Evolutionary conservation across 305 asterid species (phyloP), one percentile per base, ranked within the genome.

Genomic region (Solanum hybrid): DNA sequence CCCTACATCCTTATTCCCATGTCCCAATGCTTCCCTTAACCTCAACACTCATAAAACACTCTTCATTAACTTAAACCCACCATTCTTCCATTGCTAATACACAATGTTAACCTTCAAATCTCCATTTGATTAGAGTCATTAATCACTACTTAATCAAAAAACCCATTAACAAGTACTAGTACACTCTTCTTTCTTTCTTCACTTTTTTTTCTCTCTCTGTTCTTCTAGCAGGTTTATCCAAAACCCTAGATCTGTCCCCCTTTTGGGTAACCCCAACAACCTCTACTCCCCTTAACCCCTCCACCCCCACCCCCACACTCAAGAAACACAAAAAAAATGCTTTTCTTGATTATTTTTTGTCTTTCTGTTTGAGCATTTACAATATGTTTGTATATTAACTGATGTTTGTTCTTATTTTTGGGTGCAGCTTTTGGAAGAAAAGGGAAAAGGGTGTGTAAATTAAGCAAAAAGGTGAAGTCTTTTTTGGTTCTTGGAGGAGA

Each of bases 191-290:
- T 26, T 17, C 26, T 79, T 26, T 14, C 73, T 51, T 84, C 73
- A 79, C 60, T 17, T 77, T 10, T 34, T 76, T 34, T n/a, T 20
- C 1, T 35, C 64, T 80, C 46, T 81, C 84, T 85, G 88, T 12
- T 56, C 75, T 10, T 36, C 82, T 86, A 91, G 88, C 93, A 89
- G 92, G 94, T 93, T 90, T 92, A 94, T 92, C 93, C 92, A 91
- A 79, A 95, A 95, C 95, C 96, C 98, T 94, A 95, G 95, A 95
- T 95, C 96, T 94, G 96, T 92, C 91, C 92, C 91, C 91, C 89
- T 88, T 87, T 77, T 92, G 86, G 95, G 94, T 92, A 91, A 91
- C 88, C 89, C 27, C 75, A 87, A 90, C 64, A 88, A 27, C 90
- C 29, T 90, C 87, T 71, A 37, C 1, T 24, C 31, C 12, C 72